Evolutionary conservation across 306 rosid genomes (phyloP).

Genomic region (Vicia faba): DNA sequence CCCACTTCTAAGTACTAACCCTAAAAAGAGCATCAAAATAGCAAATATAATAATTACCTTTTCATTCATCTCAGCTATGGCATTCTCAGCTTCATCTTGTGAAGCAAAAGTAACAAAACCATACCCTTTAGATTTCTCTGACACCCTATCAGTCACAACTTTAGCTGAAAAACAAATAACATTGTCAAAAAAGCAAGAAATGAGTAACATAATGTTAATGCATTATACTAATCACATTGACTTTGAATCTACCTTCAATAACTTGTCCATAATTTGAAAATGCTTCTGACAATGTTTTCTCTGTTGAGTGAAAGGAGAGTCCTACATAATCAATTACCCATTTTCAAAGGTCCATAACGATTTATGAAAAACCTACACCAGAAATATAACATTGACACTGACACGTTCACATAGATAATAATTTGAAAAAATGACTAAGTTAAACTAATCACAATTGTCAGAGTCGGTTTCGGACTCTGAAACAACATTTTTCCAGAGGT

Average conservation of each 20-base stretch:
- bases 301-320: constrained; percentile 69
- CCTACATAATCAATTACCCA: too few relatives aligned
- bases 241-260: constrained; percentile 64
- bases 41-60: constrained; percentile 49
- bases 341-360: too few relatives aligned
- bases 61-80: constrained; percentile 77
- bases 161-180: constrained; percentile 58
- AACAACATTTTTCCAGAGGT: too few relatives aligned
- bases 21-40: not conserved
- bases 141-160: constrained; percentile 67
- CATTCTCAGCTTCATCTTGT: constrained; percentile 74
- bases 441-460: too few relatives aligned
- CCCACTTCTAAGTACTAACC: not conserved
- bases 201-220: constrained; percentile 18
- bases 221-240: constrained; percentile 6
- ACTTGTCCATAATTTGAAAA: constrained; percentile 84
- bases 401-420: too few relatives aligned
- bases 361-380: too few relatives aligned
- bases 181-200: constrained; percentile 23
- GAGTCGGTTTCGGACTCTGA: too few relatives aligned
- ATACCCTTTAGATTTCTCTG: constrained; percentile 84
- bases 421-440: too few relatives aligned
- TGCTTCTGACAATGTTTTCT: constrained; percentile 70
- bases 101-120: constrained; percentile 93
- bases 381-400: too few relatives aligned